Evolutionary conservation across 2,329 filamentous ascomycete species (phyloP), one percentile per base, ranked within the genome.

Genomic region (Parastagonospora avenae): DNA sequence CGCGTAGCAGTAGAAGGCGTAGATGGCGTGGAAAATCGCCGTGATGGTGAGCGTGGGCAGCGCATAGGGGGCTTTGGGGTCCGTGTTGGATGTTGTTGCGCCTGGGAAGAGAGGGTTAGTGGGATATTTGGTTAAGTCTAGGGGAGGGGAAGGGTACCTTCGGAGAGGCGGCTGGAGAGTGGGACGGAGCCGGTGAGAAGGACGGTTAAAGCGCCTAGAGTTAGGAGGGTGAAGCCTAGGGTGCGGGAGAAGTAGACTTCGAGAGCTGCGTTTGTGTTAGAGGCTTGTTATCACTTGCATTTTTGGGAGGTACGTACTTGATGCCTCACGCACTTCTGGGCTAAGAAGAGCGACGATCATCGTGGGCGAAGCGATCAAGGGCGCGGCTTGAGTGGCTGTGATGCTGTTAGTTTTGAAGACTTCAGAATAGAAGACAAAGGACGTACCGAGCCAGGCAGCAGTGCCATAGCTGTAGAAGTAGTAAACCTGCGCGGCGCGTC

Each of bases 211-310:
- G 86, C 66, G 29, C 85, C 85, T 27, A 93, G 75, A 8, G 85
- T 77, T 16, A 92, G 76, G 38, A 91, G 80, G 28, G 85, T 77
- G 49, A 92, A 77, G 56, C 88, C 90, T 1, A 91, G 80, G 27
- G 82, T 84, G 36, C 89, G 87, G 44, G 85, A 85, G 70, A 92
- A 86, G 79, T 93, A 93, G 48, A 83, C 75, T 72, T 92, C 88
- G 29, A 91, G 78, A 19, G 75, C 85, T 84, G 59, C 12, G 42
- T 24, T 36, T 2, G 6, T 0, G 4, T 43, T 29, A 57, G 55
- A 53, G 35, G 27, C n/a, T 10, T 14, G 7, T 4, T 10, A 30
- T 16, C 9, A 8, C 19, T 3, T 24, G 19, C 19, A 4, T 16
- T 14, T 10, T 1, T 30, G 35, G 10, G 8, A n/a, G 7, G 10